Evolutionary conservation across 2,329 filamentous ascomycete genomes (phyloP), one percentile per base, ranked within the genome.

Genomic region (Neonectria magnoliae): DNA sequence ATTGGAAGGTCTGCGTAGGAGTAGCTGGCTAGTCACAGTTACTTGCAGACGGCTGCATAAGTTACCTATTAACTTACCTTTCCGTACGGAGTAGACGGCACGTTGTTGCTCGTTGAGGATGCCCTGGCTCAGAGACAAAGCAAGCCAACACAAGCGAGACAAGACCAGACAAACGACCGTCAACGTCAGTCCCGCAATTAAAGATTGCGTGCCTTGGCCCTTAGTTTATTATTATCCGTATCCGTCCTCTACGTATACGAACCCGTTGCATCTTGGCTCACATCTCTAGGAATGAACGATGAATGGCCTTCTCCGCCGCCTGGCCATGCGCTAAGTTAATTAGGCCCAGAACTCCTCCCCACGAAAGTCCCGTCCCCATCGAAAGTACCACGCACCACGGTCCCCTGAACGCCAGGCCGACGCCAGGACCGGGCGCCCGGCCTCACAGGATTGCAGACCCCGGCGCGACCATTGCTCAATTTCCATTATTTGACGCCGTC

Each of bases 391-490:
- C 41, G 60, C 41, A 42, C 66, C 58, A 66, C 41, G 56, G 63
- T 18, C 70, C 68, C 70, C 70, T 72, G 61, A 71, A 70, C 61
- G 57, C 68, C 69, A 65, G 47, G 65, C 53, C 60, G 41, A 61
- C 54, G 51, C 51, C 52, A 65, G 53, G 67, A 60, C 67, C 70
- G 58, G 66, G 41, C 42, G 29, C 20, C 62, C 60, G 31, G 56
- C 57, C 65, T 51, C 42, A 44, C 44, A 60, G 38, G 50, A 59
- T 38, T 59, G 25, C 51, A 50, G 60, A 54, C 53, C 60, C 62
- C 60, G 42, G 67, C 57, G 57, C 53, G 55, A 71, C 63, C 59
- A 68, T 60, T 66, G 68, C 66, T 58, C 66, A 70, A 64, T 68
- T 68, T 70, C 59, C 61, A 25, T 57, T 63, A 59, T 54, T 29